Conservation (phyloP, 192 early-diverging fungal genomes). For the Coemansia sp. region DNA sequence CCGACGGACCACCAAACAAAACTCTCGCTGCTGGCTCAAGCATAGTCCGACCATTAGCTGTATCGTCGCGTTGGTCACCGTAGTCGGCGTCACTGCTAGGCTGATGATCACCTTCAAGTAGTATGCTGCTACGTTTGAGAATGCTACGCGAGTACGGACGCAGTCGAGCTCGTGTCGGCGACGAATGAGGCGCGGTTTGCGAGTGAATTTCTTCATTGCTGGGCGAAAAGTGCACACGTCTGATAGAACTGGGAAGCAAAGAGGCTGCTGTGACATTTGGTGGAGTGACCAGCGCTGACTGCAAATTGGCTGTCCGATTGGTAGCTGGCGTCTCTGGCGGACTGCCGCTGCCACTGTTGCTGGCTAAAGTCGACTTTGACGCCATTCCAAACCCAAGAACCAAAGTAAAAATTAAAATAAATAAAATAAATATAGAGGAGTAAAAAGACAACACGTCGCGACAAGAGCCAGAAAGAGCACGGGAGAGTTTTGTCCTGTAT, state of each 20-base stretch:
- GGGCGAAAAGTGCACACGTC: constrained; percentile 50
- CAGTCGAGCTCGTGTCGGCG: constrained; percentile 38
- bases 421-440: not conserved
- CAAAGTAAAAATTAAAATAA: not conserved
- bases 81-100: constrained; percentile 17
- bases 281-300: not conserved
- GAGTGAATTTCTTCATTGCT: constrained; percentile 41
- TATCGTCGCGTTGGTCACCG: not conserved
- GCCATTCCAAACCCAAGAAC: constrained; percentile 11
- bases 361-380: not conserved
- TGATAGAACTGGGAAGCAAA: constrained; percentile 15
- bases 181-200: constrained; percentile 44
- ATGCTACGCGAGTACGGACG: constrained; percentile 40
- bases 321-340: constrained; percentile 13
- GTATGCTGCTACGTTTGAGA: constrained; percentile 27
- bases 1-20: constrained; percentile 8
- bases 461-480: not conserved
- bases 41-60: not conserved
- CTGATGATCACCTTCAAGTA: not conserved
- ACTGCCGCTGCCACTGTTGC: not conserved
- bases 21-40: constrained; percentile 10
- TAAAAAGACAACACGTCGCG: not conserved
- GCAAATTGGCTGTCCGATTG: not conserved
- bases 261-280: not conserved
- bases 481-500: not conserved